Evolutionary conservation across 2,329 filamentous ascomycete species (phyloP), one percentile per base, ranked within the genome.

Genomic region (Atkinsonella hypoxylon): DNA sequence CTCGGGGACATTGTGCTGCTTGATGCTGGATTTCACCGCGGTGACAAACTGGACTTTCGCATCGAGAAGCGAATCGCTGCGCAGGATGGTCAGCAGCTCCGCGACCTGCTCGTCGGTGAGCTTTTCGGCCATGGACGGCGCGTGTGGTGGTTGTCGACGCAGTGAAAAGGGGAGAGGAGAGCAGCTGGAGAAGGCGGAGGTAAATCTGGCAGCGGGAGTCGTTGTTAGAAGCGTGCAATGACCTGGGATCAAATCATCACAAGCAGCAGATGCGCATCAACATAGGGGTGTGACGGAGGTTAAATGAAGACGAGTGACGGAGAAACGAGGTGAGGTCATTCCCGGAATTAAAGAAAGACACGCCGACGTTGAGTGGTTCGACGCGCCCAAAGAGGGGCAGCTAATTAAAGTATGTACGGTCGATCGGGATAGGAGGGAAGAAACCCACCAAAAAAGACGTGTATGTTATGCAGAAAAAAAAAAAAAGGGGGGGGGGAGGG

Each of bases 1-100:
- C 57, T 94, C 88, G 54, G 89, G 88, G 44, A 95, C 87, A 71
- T 89, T 89, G 64, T 87, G 85, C 67, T 95, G 89, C 68, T 95
- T 95, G 74, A 95, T 95, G 65, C 82, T 80, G 42, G 87, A 89
- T 70, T 95, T 95, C 68, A 90, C 74, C 60, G 73, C 76, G 53
- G 82, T 87, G 59, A 95, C 79, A 49, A 79, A 77, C 56, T 80
- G 74, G 56, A 89, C 76, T 64, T 89, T 89, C 48, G 75, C 69
- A 60, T 90, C 85, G 59, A 87, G 73, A 46, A 81, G 76, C 38
- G 78, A 75, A 59, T 87, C 85, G 58, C 79, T 77, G 65, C 71
- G 71, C 50, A 81, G 66, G 54, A 79, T 67, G 44, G 69, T 67
- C 55, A 73, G 60, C 56, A 81, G 69, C 68, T 76, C 72, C 49